Evolutionary conservation across 139 green algal genomes (phyloP).

Genomic region (Micromonas pusilla): DNA sequence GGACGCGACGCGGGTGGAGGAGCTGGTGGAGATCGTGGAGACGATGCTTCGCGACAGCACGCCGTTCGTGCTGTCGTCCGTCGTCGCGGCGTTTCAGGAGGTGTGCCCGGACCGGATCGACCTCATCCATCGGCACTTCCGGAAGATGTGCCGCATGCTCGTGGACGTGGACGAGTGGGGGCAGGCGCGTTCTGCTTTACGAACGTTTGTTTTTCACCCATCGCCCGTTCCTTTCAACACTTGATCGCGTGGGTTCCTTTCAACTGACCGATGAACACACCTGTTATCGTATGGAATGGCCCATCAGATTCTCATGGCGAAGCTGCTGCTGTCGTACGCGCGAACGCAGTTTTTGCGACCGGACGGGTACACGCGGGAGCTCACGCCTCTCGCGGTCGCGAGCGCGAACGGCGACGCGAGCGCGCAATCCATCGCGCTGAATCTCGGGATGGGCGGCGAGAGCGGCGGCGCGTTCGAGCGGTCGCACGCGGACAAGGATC

Average conservation of each 20-base stretch:
- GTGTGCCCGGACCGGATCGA: conserved; percentile 32
- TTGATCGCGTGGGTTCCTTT: no score
- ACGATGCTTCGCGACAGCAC: conserved; percentile 48
- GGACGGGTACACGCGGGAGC: background rate
- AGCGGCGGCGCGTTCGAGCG: no score
- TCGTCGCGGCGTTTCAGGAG: conserved; percentile 22
- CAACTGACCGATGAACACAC: no score
- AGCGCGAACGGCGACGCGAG: background rate
- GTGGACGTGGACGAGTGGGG: conserved; percentile 35
- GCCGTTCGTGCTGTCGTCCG: conserved; percentile 28
- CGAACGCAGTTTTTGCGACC: conserved; percentile 25
- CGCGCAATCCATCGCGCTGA: no score
- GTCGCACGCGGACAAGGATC: background rate
- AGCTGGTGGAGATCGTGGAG: conserved; percentile 44
- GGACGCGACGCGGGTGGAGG: background rate
- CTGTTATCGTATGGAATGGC: no score
- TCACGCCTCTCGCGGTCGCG: background rate
- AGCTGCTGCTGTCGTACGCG: conserved; percentile 30
- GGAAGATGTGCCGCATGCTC: conserved; percentile 32
- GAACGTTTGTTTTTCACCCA: no score
- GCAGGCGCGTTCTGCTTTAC: no score
- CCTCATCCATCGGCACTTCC: conserved; percentile 25
- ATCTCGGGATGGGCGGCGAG: no score
- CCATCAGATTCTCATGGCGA: conserved; percentile 19
- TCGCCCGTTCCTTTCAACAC: no score